These are phyloP conservation scores for Acacia acuminata DNA, from an alignment of 306 rosid genomes.

Conservation along the genomic window DNA sequence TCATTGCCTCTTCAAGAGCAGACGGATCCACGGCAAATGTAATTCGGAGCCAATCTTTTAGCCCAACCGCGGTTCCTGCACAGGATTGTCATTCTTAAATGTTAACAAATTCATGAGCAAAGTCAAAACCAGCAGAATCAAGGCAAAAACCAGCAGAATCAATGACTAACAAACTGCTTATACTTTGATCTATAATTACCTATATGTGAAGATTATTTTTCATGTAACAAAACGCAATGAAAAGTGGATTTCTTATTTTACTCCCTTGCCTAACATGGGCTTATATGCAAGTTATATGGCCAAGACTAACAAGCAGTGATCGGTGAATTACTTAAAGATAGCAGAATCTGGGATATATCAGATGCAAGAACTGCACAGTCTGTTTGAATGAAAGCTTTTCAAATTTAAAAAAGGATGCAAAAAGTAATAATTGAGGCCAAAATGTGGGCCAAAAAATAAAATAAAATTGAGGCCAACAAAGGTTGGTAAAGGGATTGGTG, in stretches of 20 bases:
- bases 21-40: slow-evolving; percentile 54
- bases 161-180: not conserved
- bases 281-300: no score
- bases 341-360: not conserved
- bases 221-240: not conserved
- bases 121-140: slow-evolving; percentile 6
- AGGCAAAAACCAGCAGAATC: slow-evolving; percentile 10
- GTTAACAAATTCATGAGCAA: slow-evolving; percentile 18
- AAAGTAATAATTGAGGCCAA: not conserved
- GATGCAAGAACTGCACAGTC: not conserved
- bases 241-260: not conserved
- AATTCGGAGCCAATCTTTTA: slow-evolving; percentile 56
- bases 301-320: not conserved
- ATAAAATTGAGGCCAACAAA: no score
- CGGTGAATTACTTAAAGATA: not conserved
- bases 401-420: not conserved
- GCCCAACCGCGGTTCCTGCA: slow-evolving; percentile 58
- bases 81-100: not conserved
- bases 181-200: not conserved
- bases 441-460: no score
- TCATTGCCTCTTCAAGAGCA: slow-evolving; percentile 46
- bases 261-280: not conserved
- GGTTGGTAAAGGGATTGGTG: no score
- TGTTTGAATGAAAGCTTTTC: not conserved
- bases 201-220: slow-evolving; percentile 7